Evolutionary conservation across 371 early-diverging fungal species (phyloP), one percentile per base, ranked within the genome.

Genomic region (Mucor sp.): DNA sequence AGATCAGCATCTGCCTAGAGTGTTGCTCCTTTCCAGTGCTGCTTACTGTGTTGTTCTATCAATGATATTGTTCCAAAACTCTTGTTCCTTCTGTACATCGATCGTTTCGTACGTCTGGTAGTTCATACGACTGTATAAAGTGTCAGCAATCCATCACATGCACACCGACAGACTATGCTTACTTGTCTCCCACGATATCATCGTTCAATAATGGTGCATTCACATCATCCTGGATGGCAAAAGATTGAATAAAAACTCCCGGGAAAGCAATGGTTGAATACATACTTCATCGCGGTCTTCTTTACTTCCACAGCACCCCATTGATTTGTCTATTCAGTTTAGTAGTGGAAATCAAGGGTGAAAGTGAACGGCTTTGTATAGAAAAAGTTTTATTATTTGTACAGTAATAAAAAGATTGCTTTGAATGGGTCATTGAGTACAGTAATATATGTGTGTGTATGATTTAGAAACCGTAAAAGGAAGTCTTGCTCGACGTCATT

Each of bases 221-320:
- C 2, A 74, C 67, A 69, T 78, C 80, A 56, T 77, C 72, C 78
- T 74, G 62, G 7, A 19, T 14, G 30, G 39, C 0, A 21, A 55
- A 41, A 19, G 5, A 61, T 21, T 43, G 41, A 32, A 23, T 35
- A 39, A 50, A 53, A 53, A 35, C 19, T 30, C 19, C 17, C 17
- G 41, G 41, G n/a, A 41, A 19, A 56, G 32, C 14, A 21, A 55
- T 4, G 19, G 19, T 70, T 76, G 23, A 53, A 53, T 53, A 53
- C 53, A 3, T 25, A 79, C 82, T 37, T 79, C 74, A 62, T 82
- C 74, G 41, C 62, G 74, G 32, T 73, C 68, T 74, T 75, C 74
- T 74, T 79, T 82, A 66, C 82, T 82, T 39, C 77, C 72, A 70
- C 82, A 82, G 58, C 82, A 79, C 4, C 82, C 82, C 82, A 82